phyloP scores from a whole-genome alignment of 768 basidiomycete species.

The Boletales sp. region DNA sequence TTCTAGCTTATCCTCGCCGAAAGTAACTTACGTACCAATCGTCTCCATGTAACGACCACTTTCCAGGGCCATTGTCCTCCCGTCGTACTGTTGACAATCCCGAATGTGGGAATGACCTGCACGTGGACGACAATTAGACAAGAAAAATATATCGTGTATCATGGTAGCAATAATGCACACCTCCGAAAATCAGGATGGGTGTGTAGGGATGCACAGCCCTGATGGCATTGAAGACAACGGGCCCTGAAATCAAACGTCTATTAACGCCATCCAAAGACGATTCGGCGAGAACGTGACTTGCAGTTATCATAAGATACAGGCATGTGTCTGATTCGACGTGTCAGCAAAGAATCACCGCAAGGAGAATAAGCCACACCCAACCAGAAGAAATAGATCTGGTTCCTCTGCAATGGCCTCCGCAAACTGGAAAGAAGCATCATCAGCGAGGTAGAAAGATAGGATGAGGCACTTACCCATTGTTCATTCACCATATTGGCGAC shows the following conservation, averaged over 20 bases:
- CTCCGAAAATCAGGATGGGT: conserved; percentile 83
- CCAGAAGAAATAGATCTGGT: conserved; percentile 79
- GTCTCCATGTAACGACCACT: conserved; percentile 94
- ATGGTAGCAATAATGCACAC: conserved; percentile 24
- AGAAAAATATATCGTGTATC: not conserved
- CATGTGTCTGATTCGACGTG: conserved; percentile 63
- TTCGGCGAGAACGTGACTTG: conserved; percentile 22
- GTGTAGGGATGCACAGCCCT: conserved; percentile 68
- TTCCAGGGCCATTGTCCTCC: conserved; percentile 47
- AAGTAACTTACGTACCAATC: conserved; percentile 47
- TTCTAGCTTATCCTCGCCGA: too few relatives aligned
- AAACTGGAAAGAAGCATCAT: conserved; percentile 47
- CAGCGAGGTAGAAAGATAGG: not conserved
- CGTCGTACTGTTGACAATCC: conserved; percentile 26
- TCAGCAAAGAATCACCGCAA: not conserved
- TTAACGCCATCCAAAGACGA: not conserved
- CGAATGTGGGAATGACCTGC: conserved; percentile 48
- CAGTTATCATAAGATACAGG: conserved; percentile 69
- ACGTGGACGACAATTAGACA: not conserved
- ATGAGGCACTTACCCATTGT: conserved; percentile 51
- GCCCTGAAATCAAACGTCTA: conserved; percentile 44
- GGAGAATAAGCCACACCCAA: conserved; percentile 42
- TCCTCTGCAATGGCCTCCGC: conserved; percentile 70
- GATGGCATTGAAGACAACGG: conserved; percentile 67
- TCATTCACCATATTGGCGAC: conserved; percentile 78